Conservation (phyloP, 352 stramenopile species). For the Phytophthora capsici region DNA sequence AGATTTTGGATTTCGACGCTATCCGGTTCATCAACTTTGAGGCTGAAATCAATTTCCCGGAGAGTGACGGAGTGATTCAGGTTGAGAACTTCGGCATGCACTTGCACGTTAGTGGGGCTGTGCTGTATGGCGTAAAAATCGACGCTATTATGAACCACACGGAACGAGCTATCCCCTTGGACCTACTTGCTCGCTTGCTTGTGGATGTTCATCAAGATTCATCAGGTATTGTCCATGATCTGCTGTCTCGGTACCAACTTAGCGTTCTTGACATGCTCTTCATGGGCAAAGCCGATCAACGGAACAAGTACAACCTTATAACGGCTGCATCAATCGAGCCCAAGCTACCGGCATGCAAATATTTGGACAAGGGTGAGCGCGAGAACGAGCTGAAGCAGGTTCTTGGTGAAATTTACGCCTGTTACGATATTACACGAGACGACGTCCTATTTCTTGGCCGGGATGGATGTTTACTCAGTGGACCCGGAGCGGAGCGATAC, state of each 20-base stretch:
- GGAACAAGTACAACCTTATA: constrained; percentile 98
- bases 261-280: constrained; percentile 97
- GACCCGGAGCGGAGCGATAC: constrained; percentile 94
- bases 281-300: constrained; percentile 91
- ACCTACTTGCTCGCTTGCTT: constrained; percentile 94
- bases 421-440: constrained; percentile 97
- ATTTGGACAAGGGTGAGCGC: constrained; percentile 97
- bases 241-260: constrained; percentile 96
- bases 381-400: constrained; percentile 98
- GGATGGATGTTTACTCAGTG: constrained; percentile 93
- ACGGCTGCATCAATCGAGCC: constrained; percentile 96
- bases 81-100: constrained; percentile 97
- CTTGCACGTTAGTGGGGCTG: constrained; percentile 72
- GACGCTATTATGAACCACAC: constrained; percentile 97
- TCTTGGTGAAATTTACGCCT: constrained; percentile 94
- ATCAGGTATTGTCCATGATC: constrained; percentile 94
- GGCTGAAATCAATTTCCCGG: constrained; percentile 96
- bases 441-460: constrained; percentile 96
- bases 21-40: constrained; percentile 99
- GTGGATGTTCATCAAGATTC: constrained; percentile 97
- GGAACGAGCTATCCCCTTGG: constrained; percentile 96
- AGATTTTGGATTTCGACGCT: constrained; percentile 97
- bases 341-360: constrained; percentile 96
- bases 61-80: constrained; percentile 94
- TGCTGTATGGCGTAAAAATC: constrained; percentile 89